Base-by-base conservation (phyloP, 768 basidiomycete species). In the Coprinopsis strossmayeri region DNA sequence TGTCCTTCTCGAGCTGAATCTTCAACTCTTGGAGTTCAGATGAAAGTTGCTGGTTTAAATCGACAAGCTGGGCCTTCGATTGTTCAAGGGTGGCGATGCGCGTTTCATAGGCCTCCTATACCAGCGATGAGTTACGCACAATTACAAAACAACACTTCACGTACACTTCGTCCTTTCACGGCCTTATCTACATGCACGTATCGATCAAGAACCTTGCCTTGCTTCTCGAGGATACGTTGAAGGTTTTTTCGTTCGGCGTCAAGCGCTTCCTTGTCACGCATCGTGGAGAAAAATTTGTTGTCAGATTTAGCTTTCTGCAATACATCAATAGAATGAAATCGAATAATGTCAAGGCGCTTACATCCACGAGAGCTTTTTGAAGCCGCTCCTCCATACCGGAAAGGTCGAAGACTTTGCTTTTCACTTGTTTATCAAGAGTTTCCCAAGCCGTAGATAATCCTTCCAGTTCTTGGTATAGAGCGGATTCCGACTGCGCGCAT, bases 241-340 rank as follows among this genome's bases (percentile, higher is more conserved):
- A 82, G 64, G 26, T 70, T 78, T 64, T 90, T 90, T 39, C 82
- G 76, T 61, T 92, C 89, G 1, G 70, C 70, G 26, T 92, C 89
- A 2, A 84, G 66, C 15, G 88, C 82, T 51, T 96, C 92, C 65
- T 87, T 92, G 49, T 86, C 83, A 25, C 92, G 82, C 84, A 95
- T 89, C 2, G 84, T 84, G 15, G 88, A 78, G 60, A 83, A 98
- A 61, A 81, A 98, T 64, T 94, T 97, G 70, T 93, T 95, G 51
- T 97, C 94, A 13, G 88, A 82, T 68, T 95, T 97, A 7, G 91
- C 89, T 84, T 90, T 91, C 91, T 97, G 65, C 28, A 15, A n/a
- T 45, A 28, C 35, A 37, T 13, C 15, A 12, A 34, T 21, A 4
- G 10, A 35, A 23, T 25, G 13, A 15, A 42, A 17, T 23, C 21